Evolutionary conservation across 306 rosid genomes (phyloP).

Genomic region (Hippophae rhamnoides): DNA sequence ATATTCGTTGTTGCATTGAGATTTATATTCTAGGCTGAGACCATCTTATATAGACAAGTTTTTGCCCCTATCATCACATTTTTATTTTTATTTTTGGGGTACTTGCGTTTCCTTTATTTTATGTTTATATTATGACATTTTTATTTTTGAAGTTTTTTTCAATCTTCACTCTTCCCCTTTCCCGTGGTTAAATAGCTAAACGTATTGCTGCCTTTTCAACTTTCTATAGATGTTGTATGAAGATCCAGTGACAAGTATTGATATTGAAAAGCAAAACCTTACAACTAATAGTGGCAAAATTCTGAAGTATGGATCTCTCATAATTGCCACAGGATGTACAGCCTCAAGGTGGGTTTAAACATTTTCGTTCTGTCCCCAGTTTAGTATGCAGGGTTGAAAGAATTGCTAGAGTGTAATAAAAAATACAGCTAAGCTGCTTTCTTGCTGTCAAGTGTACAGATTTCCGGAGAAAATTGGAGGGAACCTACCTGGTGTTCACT

Average conservation of each 20-base stretch:
- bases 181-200: not conserved
- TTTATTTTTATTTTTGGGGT: no score
- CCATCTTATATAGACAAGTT: no score
- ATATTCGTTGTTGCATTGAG: no score
- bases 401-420: conserved; percentile 1
- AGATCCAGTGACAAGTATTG: conserved; percentile 60
- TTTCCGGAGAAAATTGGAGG: conserved; percentile 91
- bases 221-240: conserved; percentile 53
- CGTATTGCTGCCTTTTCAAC: conserved; percentile 6
- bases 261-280: conserved; percentile 58
- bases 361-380: conserved; percentile 10
- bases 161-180: not conserved
- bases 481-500: conserved; percentile 79
- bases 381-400: not conserved
- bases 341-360: conserved; percentile 54
- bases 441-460: conserved; percentile 33
- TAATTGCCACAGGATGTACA: conserved; percentile 78
- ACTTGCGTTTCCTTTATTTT: not conserved
- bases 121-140: not conserved
- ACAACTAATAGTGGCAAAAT: conserved; percentile 70
- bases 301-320: conserved; percentile 74
- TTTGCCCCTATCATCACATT: no score
- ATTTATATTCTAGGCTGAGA: no score
- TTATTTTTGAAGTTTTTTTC: not conserved
- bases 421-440: conserved; percentile 18